Conservation (phyloP, 2,329 filamentous ascomycete species). For the Lasiodiplodia citricola region DNA sequence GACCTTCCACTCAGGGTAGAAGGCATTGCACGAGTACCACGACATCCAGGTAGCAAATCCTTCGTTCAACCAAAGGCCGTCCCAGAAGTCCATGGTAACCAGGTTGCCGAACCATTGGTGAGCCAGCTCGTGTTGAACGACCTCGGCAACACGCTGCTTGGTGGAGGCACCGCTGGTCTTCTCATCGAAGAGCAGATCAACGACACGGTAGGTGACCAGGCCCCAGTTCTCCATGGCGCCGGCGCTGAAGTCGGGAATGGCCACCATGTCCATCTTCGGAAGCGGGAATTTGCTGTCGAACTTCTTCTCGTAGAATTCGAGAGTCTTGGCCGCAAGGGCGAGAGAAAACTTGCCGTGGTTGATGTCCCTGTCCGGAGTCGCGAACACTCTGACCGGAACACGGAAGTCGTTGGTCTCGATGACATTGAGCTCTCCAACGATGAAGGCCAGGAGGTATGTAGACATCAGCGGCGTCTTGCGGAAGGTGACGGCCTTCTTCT, state of each 20-base stretch:
- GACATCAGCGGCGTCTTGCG: slow-evolving; percentile 94
- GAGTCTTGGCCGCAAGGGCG: slow-evolving; percentile 84
- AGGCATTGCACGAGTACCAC: slow-evolving; percentile 90
- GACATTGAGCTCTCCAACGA: slow-evolving; percentile 91
- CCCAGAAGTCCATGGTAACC: slow-evolving; percentile 99
- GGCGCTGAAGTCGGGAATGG: slow-evolving; percentile 92
- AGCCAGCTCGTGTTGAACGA: slow-evolving; percentile 94
- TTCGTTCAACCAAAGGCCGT: slow-evolving; percentile 95
- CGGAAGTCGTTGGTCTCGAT: slow-evolving; percentile 92
- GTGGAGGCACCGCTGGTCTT: slow-evolving; percentile 86
- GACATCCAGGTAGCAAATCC: slow-evolving; percentile 93
- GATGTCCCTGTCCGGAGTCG: slow-evolving; percentile 86
- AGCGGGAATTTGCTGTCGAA: slow-evolving; percentile 87
- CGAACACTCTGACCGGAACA: slow-evolving; percentile 91
- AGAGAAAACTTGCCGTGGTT: slow-evolving; percentile 91
- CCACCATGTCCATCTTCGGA: slow-evolving; percentile 96
- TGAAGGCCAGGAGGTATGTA: slow-evolving; percentile 92
- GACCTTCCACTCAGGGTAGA: slow-evolving; percentile 98
- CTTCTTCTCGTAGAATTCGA: slow-evolving; percentile 94
- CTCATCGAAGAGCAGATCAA: slow-evolving; percentile 88
- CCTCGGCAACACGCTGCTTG: slow-evolving; percentile 92
- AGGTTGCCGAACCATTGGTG: slow-evolving; percentile 99
- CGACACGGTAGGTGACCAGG: slow-evolving; percentile 90
- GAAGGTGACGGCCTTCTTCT: slow-evolving; percentile 88
- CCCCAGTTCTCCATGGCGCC: slow-evolving; percentile 99